phyloP scores from a whole-genome alignment of 2,329 filamentous ascomycete genomes.

The Fusarium sp. region DNA sequence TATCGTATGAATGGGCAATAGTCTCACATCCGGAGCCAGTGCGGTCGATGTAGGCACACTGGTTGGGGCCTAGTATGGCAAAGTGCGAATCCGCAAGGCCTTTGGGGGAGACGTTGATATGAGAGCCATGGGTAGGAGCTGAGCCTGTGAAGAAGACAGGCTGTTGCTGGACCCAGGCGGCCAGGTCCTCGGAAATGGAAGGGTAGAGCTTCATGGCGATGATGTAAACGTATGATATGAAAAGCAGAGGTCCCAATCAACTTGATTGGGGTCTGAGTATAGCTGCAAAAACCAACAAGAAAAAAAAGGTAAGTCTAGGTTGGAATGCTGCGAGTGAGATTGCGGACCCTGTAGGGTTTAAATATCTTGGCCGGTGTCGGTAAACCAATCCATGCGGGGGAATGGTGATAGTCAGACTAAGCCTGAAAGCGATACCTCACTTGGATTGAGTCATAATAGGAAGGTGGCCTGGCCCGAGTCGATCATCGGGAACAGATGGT shows the following conservation, averaged over 20 bases:
- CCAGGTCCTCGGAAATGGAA: constrained; percentile 66
- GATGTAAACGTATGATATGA: constrained; percentile 38
- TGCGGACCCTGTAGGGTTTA: constrained; percentile 23
- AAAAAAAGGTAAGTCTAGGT: constrained; percentile 23
- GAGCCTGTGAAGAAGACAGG: constrained; percentile 82
- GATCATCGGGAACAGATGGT: constrained; percentile 38
- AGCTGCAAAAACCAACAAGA: constrained; percentile 28
- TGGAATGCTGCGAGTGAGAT: constrained; percentile 34
- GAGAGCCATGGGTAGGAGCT: constrained; percentile 73
- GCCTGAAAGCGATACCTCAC: constrained; percentile 24
- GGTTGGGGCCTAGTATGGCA: constrained; percentile 67
- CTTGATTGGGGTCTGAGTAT: constrained; percentile 24
- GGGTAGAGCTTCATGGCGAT: constrained; percentile 69
- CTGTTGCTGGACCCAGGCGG: constrained; percentile 73
- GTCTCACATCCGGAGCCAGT: constrained; percentile 83
- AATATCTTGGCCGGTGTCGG: constrained; percentile 23
- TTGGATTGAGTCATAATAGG: constrained; percentile 37
- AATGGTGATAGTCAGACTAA: constrained; percentile 32
- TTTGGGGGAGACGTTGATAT: constrained; percentile 84
- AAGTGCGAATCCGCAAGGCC: constrained; percentile 73
- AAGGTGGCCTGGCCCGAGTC: constrained; percentile 24
- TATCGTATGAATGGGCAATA: constrained; percentile 80
- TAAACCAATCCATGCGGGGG: constrained; percentile 37
- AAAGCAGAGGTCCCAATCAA: constrained; percentile 33
- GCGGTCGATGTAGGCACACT: constrained; percentile 77